Evolutionary conservation across 2,329 filamentous ascomycete species (phyloP), one percentile per base, ranked within the genome.

Genomic region (Pyrenophora seminiperda): DNA sequence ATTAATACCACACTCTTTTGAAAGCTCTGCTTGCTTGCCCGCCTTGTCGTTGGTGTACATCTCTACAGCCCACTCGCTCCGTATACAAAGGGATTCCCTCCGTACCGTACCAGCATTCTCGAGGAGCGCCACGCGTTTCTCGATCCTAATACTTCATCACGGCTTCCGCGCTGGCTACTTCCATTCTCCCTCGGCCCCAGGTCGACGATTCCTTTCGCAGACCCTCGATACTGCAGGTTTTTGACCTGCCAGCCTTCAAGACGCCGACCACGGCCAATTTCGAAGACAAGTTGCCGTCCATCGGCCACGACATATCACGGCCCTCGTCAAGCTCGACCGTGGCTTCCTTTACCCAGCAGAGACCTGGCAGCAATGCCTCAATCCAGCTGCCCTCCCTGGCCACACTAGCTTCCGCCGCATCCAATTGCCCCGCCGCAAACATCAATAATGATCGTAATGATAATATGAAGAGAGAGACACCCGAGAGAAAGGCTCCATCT

Each of bases 101-200:
- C 53, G 41, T 41, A 53, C 40, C 30, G 38, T 38, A 41, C 33
- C 34, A 18, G 37, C 41, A 47, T 36, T 38, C 40, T 52, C 50
- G 65, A 72, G 71, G 59, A 63, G 65, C 68, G 69, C 65, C 50
- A 58, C 56, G 67, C 70, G 70, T 73, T 71, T 72, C 70, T 73
- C 69, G 54, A 38, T 49, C 50, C 27, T 61, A 61, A 55, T 59
- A 54, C 37, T 48, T 34, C 65, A 73, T 41, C 63, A 82, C 79
- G 79, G 78, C 82, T 76, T 84, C 80, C 73, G 80, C 81, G 67
- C 79, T 84, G 73, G 81, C 81, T 74, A 78, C 79, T 66, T 75
- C 72, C 27, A 72, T 83, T 67, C 76, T 83, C 50, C 83, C 82
- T 67, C 76, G 80, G 79, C 80, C 82, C 59, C 78, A 81, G 77